Evolutionary conservation across 2,329 filamentous ascomycete genomes (phyloP).

Genomic region (Salinomyces thailandicus): DNA sequence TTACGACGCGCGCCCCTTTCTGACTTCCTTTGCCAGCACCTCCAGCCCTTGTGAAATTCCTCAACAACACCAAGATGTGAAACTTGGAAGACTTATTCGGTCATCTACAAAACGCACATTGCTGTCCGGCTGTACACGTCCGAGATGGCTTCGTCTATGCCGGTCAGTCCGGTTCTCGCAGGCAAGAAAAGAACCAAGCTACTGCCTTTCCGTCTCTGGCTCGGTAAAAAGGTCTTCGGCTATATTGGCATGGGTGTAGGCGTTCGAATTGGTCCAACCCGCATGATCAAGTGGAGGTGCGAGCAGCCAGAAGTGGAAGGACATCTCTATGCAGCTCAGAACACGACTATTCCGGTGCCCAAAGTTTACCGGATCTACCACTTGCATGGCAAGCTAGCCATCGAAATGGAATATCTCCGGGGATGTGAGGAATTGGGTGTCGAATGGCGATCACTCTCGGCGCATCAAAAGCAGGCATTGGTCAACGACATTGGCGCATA

Average conservation of each 20-base stretch:
- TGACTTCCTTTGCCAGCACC: no score
- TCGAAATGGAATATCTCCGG: conserved; percentile 5
- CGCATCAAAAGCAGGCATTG: conserved; percentile 1
- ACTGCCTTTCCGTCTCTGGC: background rate
- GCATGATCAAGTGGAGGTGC: conserved; percentile 6
- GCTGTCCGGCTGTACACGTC: no score
- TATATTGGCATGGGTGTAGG: background rate
- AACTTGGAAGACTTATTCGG: no score
- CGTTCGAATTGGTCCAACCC: conserved; percentile 2
- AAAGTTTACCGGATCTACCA: background rate
- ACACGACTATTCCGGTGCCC: conserved; percentile 2
- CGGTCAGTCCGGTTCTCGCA: no score
- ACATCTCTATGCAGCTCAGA: background rate
- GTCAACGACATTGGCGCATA: conserved; percentile 1
- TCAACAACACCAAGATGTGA: no score
- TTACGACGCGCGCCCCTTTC: no score
- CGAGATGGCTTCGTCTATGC: no score
- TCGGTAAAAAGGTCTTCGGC: conserved; percentile 1
- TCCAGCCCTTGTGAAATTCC: no score
- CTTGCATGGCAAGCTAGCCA: conserved; percentile 1
- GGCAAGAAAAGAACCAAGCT: no score
- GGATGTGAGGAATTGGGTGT: conserved; percentile 1
- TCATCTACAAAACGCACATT: no score
- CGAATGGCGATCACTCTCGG: conserved; percentile 3
- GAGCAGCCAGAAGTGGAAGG: conserved; percentile 5